These are phyloP conservation scores for Epichloe sp. DNA, from an alignment of 2,329 filamentous ascomycete species.

Conservation along the genomic window DNA sequence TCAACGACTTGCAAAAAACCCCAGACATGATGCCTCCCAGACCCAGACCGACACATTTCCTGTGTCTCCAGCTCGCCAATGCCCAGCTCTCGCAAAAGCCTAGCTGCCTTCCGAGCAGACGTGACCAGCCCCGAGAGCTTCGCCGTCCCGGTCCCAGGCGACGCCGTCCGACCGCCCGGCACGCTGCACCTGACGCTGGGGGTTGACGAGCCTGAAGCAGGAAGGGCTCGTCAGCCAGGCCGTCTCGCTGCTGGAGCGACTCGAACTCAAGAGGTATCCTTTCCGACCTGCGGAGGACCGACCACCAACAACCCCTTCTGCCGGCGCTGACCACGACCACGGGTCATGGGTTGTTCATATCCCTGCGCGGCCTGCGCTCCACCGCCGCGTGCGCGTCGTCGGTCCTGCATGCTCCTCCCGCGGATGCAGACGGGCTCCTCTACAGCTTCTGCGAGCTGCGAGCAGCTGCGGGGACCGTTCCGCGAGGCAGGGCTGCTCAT, in stretches of 20 bases:
- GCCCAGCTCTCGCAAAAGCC: conserved; percentile 50
- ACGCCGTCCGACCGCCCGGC: conserved; percentile 55
- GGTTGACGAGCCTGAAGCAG: conserved; percentile 60
- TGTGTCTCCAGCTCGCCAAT: conserved; percentile 59
- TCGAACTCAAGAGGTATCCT: conserved; percentile 29
- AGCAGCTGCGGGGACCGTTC: conserved; percentile 41
- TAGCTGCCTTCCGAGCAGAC: conserved; percentile 49
- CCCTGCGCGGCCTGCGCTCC: conserved; percentile 40
- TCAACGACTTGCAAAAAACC: no score
- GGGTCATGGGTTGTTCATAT: conserved; percentile 24
- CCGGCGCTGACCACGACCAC: accelerated
- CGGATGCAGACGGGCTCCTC: conserved; percentile 38
- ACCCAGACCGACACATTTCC: conserved; percentile 54
- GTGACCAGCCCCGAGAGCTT: conserved; percentile 32
- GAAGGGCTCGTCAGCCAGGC: conserved; percentile 30
- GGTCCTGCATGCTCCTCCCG: conserved; percentile 52
- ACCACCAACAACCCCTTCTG: neutral
- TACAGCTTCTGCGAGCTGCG: conserved; percentile 44
- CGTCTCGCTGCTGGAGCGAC: conserved; percentile 22
- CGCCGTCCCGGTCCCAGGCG: no score
- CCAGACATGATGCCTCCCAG: conserved; percentile 22
- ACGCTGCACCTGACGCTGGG: conserved; percentile 80
- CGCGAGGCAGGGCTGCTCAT: conserved; percentile 38
- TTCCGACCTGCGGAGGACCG: conserved; percentile 12
- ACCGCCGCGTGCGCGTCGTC: conserved; percentile 40